phyloP scores from a whole-genome alignment of 495 filamentous ascomycete species.

The Hypoxylon subgilvum region DNA sequence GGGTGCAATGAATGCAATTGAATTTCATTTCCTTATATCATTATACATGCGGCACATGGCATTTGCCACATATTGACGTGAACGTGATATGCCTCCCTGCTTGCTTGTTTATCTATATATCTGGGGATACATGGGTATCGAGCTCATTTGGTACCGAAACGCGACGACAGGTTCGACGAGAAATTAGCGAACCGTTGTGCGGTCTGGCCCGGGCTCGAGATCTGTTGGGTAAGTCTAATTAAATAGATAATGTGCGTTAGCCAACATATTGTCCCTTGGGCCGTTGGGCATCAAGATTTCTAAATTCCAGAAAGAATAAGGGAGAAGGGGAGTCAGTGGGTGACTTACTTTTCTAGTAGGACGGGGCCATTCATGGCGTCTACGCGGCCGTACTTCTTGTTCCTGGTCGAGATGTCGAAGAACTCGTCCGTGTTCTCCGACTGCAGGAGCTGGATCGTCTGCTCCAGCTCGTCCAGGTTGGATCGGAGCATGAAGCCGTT shows the following conservation, averaged over 20 bases:
- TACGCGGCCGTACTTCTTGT: slow-evolving; percentile 93
- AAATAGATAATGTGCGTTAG: no score
- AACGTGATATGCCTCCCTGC: background rate
- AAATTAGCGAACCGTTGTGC: slow-evolving; percentile 70
- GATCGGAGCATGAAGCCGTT: slow-evolving; percentile 78
- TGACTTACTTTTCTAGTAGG: slow-evolving; percentile 81
- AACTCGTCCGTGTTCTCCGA: slow-evolving; percentile 91
- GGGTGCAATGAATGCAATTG: slow-evolving; percentile 28
- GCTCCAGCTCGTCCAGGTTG: slow-evolving; percentile 89
- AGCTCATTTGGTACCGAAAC: slow-evolving; percentile 69
- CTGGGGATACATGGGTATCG: no score
- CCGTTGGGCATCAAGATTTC: no score
- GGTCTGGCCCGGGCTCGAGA: slow-evolving; percentile 62
- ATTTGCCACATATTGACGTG: background rate
- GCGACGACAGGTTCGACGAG: slow-evolving; percentile 68
- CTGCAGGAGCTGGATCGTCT: slow-evolving; percentile 85
- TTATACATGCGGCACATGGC: background rate
- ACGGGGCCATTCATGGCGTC: slow-evolving; percentile 84
- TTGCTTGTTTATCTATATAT: no score
- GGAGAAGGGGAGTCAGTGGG: no score
- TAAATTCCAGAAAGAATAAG: no score
- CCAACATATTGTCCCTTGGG: no score
- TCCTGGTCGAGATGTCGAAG: slow-evolving; percentile 83
- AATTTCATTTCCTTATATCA: slow-evolving; percentile 9
- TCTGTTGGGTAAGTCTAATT: slow-evolving; percentile 68